Base-by-base conservation (phyloP, 2,329 filamentous ascomycete species). In the Ascocoryne sarcoides region DNA sequence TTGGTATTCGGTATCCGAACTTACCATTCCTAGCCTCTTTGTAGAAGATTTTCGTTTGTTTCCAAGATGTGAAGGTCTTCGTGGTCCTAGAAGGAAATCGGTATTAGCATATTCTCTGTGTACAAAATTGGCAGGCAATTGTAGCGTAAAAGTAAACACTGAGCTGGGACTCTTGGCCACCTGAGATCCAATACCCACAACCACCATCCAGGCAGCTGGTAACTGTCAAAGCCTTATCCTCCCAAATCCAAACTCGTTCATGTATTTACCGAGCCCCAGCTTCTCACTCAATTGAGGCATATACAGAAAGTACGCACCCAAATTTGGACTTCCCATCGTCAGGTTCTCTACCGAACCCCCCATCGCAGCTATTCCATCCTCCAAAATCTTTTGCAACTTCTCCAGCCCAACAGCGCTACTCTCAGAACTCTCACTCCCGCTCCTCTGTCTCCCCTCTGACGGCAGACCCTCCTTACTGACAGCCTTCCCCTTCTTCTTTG, bases 1-100 rank as follows among this genome's bases (percentile, higher is more conserved):
- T 12, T 76, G 66, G 51, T 82, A 84, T 43, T 96, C 90, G 0
- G 88, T 93, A 52, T 95, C 90, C 0, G 86, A 92, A 3, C 84
- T 87, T 4, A 70, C 71, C 56, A 10, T 68, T 62, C 48, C 47
- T 12, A 49, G 36, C 43, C 47, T 54, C 15, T 43, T 47, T 12
- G 39, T 36, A 2, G 48, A 51, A 4, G 52, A 50, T 18, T 43
- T 35, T 32, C 47, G 42, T 33, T 46, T 39, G n/a, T 32, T 16
- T 4, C 31, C 21, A 30, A 39, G 38, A 31, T 45, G 41, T 7
- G 50, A 48, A 41, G 43, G 40, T 43, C 47, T 37, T 39, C 47
- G 38, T n/a, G 42, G 48, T 20, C 43, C 37, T 31, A 49, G 33
- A 43, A 44, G 53, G 39, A 50, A 47, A 52, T 55, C 46, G 12